Conservation (phyloP, 805 yeast genomes). For the Debaryomyces castellii region DNA sequence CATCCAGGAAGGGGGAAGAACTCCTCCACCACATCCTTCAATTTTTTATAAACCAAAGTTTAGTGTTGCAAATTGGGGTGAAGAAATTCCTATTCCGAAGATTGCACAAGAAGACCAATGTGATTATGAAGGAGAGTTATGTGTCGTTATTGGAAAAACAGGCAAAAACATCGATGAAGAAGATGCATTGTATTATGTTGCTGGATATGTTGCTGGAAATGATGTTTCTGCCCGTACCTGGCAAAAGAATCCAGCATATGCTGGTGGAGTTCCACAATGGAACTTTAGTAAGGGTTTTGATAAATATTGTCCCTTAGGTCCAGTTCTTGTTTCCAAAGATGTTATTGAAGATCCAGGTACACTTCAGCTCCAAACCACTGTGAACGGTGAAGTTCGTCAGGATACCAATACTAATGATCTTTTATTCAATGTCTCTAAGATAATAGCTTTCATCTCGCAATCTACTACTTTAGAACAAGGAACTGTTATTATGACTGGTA, state of each 20-base stretch:
- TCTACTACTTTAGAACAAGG: conserved; percentile 56
- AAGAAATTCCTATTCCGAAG: conserved; percentile 41
- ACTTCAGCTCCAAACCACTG: conserved; percentile 37
- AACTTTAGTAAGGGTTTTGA: conserved; percentile 53
- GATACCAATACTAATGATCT: conserved; percentile 46
- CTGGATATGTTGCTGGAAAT: conserved; percentile 55
- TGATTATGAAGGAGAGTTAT: conserved; percentile 58
- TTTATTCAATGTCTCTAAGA: conserved; percentile 44
- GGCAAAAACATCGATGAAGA: conserved; percentile 42
- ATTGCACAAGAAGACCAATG: conserved; percentile 37
- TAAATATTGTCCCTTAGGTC: conserved; percentile 59
- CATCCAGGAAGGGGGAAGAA: conserved; percentile 36
- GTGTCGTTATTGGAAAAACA: conserved; percentile 51
- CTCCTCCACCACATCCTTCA: conserved; percentile 49
- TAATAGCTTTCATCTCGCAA: conserved; percentile 47
- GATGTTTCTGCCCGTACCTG: conserved; percentile 59
- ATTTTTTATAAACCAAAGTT: conserved; percentile 51
- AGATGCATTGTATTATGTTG: conserved; percentile 45
- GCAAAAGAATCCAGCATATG: conserved; percentile 45
- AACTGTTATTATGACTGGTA: conserved; percentile 55
- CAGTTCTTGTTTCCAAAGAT: conserved; percentile 43
- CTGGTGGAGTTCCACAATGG: conserved; percentile 34
- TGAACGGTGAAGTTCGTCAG: conserved; percentile 52
- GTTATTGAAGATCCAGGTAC: conserved; percentile 29
- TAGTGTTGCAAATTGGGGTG: conserved; percentile 43